Conservation (phyloP, 257 asterid genomes). For the Ajuga chamaepitys region DNA sequence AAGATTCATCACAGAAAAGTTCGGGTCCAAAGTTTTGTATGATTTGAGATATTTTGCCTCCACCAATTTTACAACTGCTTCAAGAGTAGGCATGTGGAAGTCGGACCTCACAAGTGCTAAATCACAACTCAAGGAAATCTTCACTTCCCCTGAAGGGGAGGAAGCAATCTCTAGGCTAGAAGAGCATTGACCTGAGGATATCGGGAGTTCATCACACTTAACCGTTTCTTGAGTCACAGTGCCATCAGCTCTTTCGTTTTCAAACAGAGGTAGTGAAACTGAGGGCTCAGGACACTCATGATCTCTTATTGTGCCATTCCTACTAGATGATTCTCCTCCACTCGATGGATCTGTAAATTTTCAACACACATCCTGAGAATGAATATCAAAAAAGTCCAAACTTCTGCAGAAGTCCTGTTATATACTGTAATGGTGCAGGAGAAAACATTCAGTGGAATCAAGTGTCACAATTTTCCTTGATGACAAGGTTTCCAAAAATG, state of each 20-base stretch:
- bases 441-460: background rate
- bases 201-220: slow-evolving; percentile 21
- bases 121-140: slow-evolving; percentile 37
- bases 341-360: slow-evolving; percentile 40
- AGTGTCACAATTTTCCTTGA: background rate
- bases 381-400: slow-evolving; percentile 6
- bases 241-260: slow-evolving; percentile 15
- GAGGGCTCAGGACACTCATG: slow-evolving; percentile 24
- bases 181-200: slow-evolving; percentile 18
- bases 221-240: slow-evolving; percentile 14
- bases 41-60: slow-evolving; percentile 47
- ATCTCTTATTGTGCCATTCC: slow-evolving; percentile 23
- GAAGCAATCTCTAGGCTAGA: slow-evolving; percentile 48
- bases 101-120: slow-evolving; percentile 33
- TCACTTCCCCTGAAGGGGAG: slow-evolving; percentile 52
- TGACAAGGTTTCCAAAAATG: background rate
- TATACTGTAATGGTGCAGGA: background rate
- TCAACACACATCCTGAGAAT: slow-evolving; percentile 5
- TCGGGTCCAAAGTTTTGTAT: slow-evolving; percentile 35
- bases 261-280: slow-evolving; percentile 14
- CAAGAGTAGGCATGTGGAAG: slow-evolving; percentile 46
- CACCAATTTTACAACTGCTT: slow-evolving; percentile 33
- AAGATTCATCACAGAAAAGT: slow-evolving; percentile 43
- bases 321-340: slow-evolving; percentile 23
- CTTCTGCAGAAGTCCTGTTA: background rate